These are phyloP conservation scores for Salmacisia buchloeana DNA, from an alignment of 1,284 basidiomycete species.

Conservation along the genomic window DNA sequence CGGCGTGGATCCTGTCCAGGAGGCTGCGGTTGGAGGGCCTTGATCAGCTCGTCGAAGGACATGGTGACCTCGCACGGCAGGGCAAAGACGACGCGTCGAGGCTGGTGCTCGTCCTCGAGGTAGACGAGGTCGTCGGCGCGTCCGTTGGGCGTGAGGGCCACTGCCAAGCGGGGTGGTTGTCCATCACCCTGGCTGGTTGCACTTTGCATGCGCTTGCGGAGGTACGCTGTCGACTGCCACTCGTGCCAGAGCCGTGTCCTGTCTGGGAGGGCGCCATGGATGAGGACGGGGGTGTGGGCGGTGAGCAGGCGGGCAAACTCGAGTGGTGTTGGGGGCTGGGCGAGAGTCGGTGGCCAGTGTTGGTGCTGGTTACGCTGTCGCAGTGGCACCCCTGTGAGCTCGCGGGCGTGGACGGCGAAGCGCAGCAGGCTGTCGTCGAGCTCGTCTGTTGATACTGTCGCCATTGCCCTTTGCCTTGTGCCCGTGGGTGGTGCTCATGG, in stretches of 20 bases:
- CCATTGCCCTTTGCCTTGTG: not conserved
- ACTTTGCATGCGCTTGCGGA: slow-evolving; percentile 26
- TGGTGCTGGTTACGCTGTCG: not conserved
- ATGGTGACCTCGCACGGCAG: slow-evolving; percentile 29
- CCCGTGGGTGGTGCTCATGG: not conserved
- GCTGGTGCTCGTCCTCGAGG: slow-evolving; percentile 7
- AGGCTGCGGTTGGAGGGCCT: slow-evolving; percentile 10
- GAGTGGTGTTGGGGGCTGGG: not conserved
- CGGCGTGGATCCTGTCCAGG: not conserved
- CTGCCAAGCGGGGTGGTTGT: slow-evolving; percentile 21
- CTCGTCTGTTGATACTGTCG: not conserved
- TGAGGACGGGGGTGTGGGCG: slow-evolving; percentile 25
- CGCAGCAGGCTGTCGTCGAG: slow-evolving; percentile 3
- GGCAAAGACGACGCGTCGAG: slow-evolving; percentile 25
- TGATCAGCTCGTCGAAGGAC: slow-evolving; percentile 22
- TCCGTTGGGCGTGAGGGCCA: slow-evolving; percentile 40
- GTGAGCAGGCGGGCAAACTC: slow-evolving; percentile 1
- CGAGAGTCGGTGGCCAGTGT: not conserved
- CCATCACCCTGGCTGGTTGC: no score
- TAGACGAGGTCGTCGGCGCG: slow-evolving; percentile 34
- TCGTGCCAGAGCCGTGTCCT: slow-evolving; percentile 10
- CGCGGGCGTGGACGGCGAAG: slow-evolving; percentile 6
- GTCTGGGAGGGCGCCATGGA: slow-evolving; percentile 19
- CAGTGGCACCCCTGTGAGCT: slow-evolving; percentile 1
- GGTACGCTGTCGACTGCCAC: slow-evolving; percentile 32